Evolutionary conservation across 768 basidiomycete genomes (phyloP), one percentile per base, ranked within the genome.

Genomic region (Collybiopsis luxurians): DNA sequence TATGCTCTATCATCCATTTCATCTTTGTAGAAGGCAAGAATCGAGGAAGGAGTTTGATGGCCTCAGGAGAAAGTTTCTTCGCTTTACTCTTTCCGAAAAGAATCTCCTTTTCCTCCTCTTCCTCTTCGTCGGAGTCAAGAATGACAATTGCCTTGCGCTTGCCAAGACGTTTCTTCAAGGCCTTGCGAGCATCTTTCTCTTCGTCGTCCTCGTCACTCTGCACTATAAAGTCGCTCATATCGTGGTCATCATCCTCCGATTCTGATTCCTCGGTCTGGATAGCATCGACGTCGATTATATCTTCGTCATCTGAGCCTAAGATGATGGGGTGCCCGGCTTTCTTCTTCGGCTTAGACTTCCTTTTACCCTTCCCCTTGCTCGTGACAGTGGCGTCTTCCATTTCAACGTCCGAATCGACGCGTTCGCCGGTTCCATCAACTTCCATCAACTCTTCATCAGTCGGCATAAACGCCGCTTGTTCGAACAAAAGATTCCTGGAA

Each of bases 21-120:
- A 89, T 87, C 76, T 90, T 90, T 2, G 85, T 87, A 4, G 86
- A 87, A 0, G 86, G 85, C 36, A 86, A 63, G 68, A 88, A 86
- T 30, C 75, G 71, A 15, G 83, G 75, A 72, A 84, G 75, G 12
- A 75, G 59, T 60, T 77, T 75, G 57, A 82, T 66, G 6, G 69
- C 68, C 42, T 72, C 75, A 34, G 65, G 60, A 7, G 70, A 61
- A 3, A 68, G 43, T 30, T 63, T 66, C 48, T 69, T 68, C 57
- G 67, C 60, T 36, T 66, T 66, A 60, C 24, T 58, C 50, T 62
- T 64, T 31, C 77, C 75, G 44, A 75, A 75, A 26, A 79, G 63
- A 5, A 80, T 69, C 53, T 78, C 76, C 47, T 69, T 67, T 46
- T 75, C 77, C 58, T 78, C 75, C 24, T 64, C 67, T 75, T 34